A percentile compares a stretch with the other conserved stretches of the same genome.
Conservation (phyloP, 2,329 filamentous ascomycete genomes). For the Fusarium euwallaceae region DNA sequence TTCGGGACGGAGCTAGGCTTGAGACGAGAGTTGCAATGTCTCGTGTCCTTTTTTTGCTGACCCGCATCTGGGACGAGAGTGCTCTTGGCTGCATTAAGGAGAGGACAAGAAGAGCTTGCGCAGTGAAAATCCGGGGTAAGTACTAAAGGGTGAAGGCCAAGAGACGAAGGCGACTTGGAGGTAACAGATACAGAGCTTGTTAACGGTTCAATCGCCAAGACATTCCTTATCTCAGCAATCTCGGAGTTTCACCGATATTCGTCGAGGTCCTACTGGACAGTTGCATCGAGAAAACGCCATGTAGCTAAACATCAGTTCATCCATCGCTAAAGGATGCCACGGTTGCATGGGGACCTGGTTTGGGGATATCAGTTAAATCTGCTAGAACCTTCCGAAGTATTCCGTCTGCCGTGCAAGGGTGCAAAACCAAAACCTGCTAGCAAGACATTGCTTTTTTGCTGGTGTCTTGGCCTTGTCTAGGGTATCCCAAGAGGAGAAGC, state of each 20-base stretch:
- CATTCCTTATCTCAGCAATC: background rate
- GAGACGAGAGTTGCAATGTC: background rate
- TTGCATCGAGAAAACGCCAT: constrained; percentile 1
- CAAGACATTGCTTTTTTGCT: background rate
- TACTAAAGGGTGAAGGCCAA: background rate
- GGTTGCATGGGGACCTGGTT: background rate
- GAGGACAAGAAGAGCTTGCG: constrained; percentile 16
- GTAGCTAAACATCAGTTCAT: constrained; percentile 1
- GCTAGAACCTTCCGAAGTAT: background rate
- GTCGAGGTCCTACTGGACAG: background rate
- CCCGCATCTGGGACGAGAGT: background rate
- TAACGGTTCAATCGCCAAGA: background rate
- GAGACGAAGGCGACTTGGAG: background rate
- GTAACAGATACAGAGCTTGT: background rate
- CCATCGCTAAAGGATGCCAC: background rate
- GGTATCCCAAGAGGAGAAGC: background rate
- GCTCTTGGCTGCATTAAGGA: background rate
- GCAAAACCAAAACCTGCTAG: background rate
- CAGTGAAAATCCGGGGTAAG: constrained; percentile 30
- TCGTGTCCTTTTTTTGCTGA: background rate
- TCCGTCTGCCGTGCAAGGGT: background rate
- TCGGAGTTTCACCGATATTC: background rate
- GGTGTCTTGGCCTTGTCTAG: constrained; percentile 7
- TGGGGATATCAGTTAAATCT: background rate
- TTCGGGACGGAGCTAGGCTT: background rate